Evolutionary conservation across 768 basidiomycete species (phyloP), one percentile per base, ranked within the genome.

Genomic region (Strobilomyces dryophilus): DNA sequence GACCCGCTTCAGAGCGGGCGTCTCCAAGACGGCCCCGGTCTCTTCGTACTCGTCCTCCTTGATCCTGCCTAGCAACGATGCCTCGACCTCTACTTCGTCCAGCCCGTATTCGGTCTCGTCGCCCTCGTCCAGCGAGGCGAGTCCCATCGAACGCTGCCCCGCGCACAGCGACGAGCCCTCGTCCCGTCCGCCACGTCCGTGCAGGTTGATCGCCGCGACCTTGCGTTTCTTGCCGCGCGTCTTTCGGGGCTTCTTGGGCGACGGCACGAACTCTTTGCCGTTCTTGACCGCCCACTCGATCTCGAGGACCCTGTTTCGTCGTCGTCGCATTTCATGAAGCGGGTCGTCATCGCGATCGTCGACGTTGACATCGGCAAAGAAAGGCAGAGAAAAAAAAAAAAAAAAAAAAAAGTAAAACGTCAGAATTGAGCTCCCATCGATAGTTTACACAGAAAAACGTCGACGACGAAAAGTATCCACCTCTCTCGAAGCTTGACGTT

Each of bases 401-500:
- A 31, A 37, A 15, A 44, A 21, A 29, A 66, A 63, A 60, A 62
- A 65, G 64, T 65, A 60, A 55, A 58, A 63, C 57, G 75, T 79
- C 75, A 79, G 78, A 74, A 64, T 67, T 14, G 37, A 3, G 65
- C 64, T 59, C 55, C 66, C 66, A 9, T 52, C 49, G 76, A 79
- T 66, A 79, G 60, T 70, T 76, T 76, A 76, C 77, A 77, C 67
- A 83, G 71, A 65, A 83, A 84, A 66, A 85, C 78, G 69, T 82
- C 74, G 66, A 83, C 69, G 69, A 85, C 71, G 69, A 84, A 85
- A 75, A 81, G 78, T 77, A 84, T 84, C 80, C 79, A 92, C 91
- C 91, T 87, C 77, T 89, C 88, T 79, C 84, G 82, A 45, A 93
- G 77, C 68, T 89, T 92, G 70, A 81, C 68, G 64, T 93, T 92